Evolutionary conservation across 192 early-diverging fungal species (phyloP), one percentile per base, ranked within the genome.

Genomic region (Backusella westeae): DNA sequence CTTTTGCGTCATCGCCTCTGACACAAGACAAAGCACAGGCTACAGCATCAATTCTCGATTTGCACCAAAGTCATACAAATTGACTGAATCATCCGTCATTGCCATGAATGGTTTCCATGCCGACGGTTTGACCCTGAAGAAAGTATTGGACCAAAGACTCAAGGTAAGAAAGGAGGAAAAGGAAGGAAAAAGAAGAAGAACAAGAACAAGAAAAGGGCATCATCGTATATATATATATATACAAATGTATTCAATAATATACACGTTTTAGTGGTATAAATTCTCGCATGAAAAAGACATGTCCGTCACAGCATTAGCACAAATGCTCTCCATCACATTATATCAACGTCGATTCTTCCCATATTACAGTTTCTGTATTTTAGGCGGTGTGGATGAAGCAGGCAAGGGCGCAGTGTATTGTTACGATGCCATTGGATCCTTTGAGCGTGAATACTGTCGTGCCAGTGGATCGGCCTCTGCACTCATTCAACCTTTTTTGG

Each of bases 341-440:
- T 99, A 99, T 80, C 85, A 85, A 46, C 94, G 92, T 73, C 91
- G 98, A 17, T 98, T 98, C 85, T 98, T 99, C 89, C 96, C 97
- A 1, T 99, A 97, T 86, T 98, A 97, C 80, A 89, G 90, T 78
- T 96, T 93, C 83, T 93, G 93, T 81, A 89, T 96, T 21, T 76
- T 99, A 69, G 96, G 94, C 4, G 98, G 98, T 34, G 65, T 99
- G 14, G 96, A 97, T 77, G 87, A 90, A 74, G 84, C 97, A 26
- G 98, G 94, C 91, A 89, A 93, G 71, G 98, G 98, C 7, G 90
- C 89, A n/a, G 91, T 97, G 19, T 99, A 91, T 81, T 87, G 88
- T 66, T 99, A 95, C 77, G 98, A 99, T 78, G 91, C 97, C 6
- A 88, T 99, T 19, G 98, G 98, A 38, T 96, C 92, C 38, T 94